These are phyloP conservation scores for Stereocaulon alpinum DNA, from an alignment of 495 filamentous ascomycete species.

Conservation along the genomic window DNA sequence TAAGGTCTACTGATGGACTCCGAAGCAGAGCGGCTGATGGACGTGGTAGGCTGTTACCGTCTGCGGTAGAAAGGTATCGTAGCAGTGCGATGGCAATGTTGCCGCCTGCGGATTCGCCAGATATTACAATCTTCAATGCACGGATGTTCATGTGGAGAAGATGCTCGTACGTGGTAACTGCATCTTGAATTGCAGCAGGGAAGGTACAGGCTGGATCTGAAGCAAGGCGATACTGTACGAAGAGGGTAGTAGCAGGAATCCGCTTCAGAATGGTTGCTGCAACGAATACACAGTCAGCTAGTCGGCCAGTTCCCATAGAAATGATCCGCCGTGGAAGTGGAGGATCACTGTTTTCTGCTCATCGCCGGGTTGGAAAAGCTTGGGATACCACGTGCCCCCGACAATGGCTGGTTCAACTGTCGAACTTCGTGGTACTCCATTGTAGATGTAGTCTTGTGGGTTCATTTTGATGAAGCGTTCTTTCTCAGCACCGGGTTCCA, in stretches of 20 bases:
- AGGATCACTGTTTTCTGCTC: conserved; percentile 26
- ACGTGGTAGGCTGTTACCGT: neutral
- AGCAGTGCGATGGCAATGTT: conserved; percentile 33
- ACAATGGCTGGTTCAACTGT: conserved; percentile 25
- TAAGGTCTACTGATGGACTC: conserved; percentile 32
- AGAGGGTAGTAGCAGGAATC: conserved; percentile 11
- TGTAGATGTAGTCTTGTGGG: conserved; percentile 18
- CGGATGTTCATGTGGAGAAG: conserved; percentile 29
- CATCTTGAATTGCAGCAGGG: conserved; percentile 39
- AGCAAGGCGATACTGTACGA: conserved; percentile 33
- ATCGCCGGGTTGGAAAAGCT: neutral
- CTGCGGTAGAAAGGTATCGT: conserved; percentile 26
- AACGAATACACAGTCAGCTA: neutral
- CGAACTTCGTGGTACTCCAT: conserved; percentile 18
- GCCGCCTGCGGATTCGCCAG: conserved; percentile 37
- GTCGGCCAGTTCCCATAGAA: conserved; percentile 13
- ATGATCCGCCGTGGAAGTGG: conserved; percentile 43
- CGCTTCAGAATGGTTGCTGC: neutral
- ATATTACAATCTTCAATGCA: conserved; percentile 30
- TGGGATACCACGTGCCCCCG: conserved; percentile 31
- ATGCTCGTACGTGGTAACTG: conserved; percentile 32
- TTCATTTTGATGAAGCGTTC: conserved; percentile 19
- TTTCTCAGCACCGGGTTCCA: conserved; percentile 15
- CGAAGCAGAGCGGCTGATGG: conserved; percentile 27
- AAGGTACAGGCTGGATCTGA: conserved; percentile 27